phyloP scores from a whole-genome alignment of 2,329 filamentous ascomycete species.

The Fusarium sp. region DNA sequence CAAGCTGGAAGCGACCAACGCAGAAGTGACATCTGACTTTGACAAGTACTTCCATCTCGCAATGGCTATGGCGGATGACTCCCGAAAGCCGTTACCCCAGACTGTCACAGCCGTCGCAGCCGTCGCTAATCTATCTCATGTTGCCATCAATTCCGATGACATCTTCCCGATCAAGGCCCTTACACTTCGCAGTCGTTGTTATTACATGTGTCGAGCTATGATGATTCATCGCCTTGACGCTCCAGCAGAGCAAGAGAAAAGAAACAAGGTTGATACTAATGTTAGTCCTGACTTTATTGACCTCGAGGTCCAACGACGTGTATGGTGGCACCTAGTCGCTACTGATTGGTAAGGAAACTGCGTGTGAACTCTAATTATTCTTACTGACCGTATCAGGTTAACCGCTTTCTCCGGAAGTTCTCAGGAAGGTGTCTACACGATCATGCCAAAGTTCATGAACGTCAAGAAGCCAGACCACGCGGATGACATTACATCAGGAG shows the following conservation, averaged over 20 bases:
- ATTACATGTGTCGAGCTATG: slow-evolving; percentile 5
- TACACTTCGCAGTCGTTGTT: neutral
- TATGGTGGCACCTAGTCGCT: slow-evolving; percentile 14
- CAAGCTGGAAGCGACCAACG: neutral
- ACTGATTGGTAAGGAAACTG: neutral
- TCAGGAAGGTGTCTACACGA: neutral
- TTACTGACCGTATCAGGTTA: neutral
- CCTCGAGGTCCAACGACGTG: slow-evolving; percentile 2
- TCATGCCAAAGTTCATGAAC: slow-evolving; percentile 6
- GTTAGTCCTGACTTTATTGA: neutral
- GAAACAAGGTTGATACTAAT: neutral
- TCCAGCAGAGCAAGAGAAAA: neutral
- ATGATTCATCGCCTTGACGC: neutral
- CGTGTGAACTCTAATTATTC: fast-evolving
- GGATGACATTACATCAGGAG: neutral
- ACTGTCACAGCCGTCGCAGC: neutral
- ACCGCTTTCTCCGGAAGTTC: neutral
- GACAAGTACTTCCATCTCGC: neutral
- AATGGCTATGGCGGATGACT: neutral
- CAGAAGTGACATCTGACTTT: neutral
- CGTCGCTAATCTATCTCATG: neutral
- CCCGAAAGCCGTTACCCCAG: neutral
- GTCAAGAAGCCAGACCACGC: neutral
- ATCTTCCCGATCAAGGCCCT: neutral
- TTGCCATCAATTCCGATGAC: slow-evolving; percentile 7